Evolutionary conservation across 139 green algal species (phyloP).

Genomic region (Chlamydomonas applanata): DNA sequence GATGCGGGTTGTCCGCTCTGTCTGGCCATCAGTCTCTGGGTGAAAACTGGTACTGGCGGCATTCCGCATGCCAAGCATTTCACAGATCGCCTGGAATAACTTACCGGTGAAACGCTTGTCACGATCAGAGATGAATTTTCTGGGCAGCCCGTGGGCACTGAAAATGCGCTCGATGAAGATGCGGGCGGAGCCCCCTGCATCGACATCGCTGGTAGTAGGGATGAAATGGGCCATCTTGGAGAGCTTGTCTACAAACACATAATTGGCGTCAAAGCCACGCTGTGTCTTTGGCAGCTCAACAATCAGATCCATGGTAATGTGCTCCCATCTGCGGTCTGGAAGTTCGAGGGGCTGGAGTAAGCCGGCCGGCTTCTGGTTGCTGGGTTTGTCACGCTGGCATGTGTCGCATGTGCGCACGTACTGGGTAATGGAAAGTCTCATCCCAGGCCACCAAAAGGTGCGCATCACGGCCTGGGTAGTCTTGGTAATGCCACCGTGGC

Average conservation of each 20-base stretch:
- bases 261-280: not conserved
- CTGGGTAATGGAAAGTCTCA: no score
- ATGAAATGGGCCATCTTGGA: conserved; percentile 36
- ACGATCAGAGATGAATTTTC: conserved; percentile 22
- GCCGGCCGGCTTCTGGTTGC: not conserved
- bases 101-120: conserved; percentile 28
- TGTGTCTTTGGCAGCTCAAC: not conserved
- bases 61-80: not conserved
- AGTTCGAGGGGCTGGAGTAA: not conserved
- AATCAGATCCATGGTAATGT: not conserved
- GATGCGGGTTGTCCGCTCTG: conserved; percentile 2
- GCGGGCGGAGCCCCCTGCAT: not conserved
- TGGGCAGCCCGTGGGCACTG: not conserved
- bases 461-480: not conserved
- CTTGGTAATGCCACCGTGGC: not conserved
- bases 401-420: not conserved
- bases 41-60: conserved; percentile 8
- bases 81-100: conserved; percentile 31
- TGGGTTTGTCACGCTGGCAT: not conserved
- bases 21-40: conserved; percentile 13
- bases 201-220: not conserved
- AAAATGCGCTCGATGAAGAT: not conserved
- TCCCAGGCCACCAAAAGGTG: not conserved
- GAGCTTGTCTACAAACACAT: conserved; percentile 32
- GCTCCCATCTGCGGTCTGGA: not conserved